These are phyloP conservation scores for Ramaria sp. DNA, from an alignment of 768 basidiomycete genomes.

Conservation along the genomic window DNA sequence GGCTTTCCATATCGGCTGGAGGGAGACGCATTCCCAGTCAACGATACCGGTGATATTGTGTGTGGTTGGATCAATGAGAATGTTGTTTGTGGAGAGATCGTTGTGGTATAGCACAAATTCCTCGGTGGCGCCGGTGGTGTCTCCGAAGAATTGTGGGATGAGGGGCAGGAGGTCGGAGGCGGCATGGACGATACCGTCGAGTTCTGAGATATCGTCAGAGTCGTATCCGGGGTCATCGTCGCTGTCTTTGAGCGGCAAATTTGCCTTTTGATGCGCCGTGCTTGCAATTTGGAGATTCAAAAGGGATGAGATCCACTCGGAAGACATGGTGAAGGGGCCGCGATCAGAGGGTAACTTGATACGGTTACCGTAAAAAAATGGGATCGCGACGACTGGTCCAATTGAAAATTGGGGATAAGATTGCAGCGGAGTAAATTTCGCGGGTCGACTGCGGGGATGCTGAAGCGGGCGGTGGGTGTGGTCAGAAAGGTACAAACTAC, in stretches of 20 bases:
- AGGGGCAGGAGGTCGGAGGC: not conserved
- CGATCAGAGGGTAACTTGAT: too few relatives aligned
- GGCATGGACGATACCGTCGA: not conserved
- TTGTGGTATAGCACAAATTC: slow-evolving; percentile 14
- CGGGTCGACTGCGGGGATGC: too few relatives aligned
- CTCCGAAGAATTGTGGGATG: not conserved
- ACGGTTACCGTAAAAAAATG: too few relatives aligned
- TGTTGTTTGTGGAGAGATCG: slow-evolving; percentile 23
- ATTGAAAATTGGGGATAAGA: too few relatives aligned
- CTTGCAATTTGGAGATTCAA: too few relatives aligned
- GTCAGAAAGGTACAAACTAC: not conserved
- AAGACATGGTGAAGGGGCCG: too few relatives aligned
- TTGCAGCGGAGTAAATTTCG: too few relatives aligned
- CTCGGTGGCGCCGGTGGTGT: not conserved
- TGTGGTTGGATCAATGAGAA: slow-evolving; percentile 15
- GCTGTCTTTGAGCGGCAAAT: too few relatives aligned
- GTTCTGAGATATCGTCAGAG: not conserved
- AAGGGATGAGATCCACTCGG: too few relatives aligned
- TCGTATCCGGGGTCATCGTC: not conserved
- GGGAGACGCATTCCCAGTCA: slow-evolving; percentile 7
- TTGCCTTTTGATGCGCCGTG: too few relatives aligned
- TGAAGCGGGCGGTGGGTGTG: too few relatives aligned
- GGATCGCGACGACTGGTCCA: too few relatives aligned
- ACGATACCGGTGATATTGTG: slow-evolving; percentile 4
- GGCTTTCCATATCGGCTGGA: not conserved